A percentile compares a stretch with the other conserved stretches of the same genome.
Conservation (phyloP, 2,329 filamentous ascomycete species). For the Neofusicoccum umdonicola region DNA sequence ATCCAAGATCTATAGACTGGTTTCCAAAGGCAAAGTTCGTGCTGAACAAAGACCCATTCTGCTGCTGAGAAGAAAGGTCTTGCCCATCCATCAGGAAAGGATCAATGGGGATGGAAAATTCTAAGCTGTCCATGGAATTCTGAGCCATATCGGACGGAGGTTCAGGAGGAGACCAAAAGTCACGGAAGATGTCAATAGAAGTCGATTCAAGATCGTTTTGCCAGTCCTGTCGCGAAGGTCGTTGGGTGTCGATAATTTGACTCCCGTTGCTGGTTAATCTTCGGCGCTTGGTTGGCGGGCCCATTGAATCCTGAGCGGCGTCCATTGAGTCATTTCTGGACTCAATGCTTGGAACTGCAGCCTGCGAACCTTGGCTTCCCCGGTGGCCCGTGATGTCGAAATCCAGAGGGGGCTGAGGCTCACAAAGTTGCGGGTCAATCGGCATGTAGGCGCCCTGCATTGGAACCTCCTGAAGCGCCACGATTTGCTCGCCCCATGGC, state of each 20-base stretch:
- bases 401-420: background rate
- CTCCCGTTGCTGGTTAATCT: background rate
- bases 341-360: background rate
- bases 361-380: background rate
- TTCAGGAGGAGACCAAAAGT: conserved; percentile 14
- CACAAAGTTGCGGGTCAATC: conserved; percentile 14
- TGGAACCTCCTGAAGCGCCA: background rate
- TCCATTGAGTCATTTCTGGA: conserved; percentile 4
- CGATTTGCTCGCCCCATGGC: background rate
- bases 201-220: background rate
- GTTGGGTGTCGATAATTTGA: background rate
- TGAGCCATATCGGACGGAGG: background rate
- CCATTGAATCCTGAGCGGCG: background rate
- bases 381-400: background rate
- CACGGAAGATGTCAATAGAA: conserved; percentile 15
- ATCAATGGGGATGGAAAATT: conserved; percentile 11
- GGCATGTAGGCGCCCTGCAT: conserved; percentile 3
- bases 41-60: background rate
- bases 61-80: background rate
- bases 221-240: conserved; percentile 2
- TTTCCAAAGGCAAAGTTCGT: background rate
- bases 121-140: conserved; percentile 6
- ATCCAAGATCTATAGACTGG: background rate
- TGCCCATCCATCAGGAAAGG: background rate
- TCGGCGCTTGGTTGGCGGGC: conserved; percentile 9